phyloP scores from a whole-genome alignment of 352 stramenopile genomes.

The Globisporangium barbulae region DNA sequence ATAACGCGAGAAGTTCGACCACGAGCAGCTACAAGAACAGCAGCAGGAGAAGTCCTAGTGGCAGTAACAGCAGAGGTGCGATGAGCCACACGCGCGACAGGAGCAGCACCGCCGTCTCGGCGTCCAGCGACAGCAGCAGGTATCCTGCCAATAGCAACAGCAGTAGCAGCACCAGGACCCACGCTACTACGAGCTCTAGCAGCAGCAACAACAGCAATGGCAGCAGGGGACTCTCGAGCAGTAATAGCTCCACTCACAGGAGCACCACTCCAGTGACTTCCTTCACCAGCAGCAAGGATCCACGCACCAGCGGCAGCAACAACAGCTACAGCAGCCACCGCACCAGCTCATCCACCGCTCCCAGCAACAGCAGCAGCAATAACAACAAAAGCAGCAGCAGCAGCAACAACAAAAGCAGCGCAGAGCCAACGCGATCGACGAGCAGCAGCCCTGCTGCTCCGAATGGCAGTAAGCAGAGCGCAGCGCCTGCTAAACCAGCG shows the following conservation, averaged over 20 bases:
- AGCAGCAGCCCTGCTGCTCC: not conserved
- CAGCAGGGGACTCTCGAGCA: not conserved
- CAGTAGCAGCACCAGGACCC: not conserved
- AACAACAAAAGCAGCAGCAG: not conserved
- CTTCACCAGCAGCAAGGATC: not conserved
- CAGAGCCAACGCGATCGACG: not conserved
- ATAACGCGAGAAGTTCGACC: not conserved
- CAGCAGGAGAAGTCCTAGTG: not conserved
- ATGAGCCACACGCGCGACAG: not conserved
- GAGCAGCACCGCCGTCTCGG: not conserved
- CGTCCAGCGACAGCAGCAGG: not conserved
- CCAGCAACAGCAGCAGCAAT: not conserved
- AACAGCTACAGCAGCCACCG: not conserved
- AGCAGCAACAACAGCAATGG: not conserved
- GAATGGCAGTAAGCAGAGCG: not conserved
- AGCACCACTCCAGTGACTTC: not conserved
- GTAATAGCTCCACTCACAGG: not conserved
- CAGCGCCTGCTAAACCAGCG: not conserved
- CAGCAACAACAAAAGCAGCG: not conserved
- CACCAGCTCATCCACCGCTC: not conserved
- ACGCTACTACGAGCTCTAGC: not conserved
- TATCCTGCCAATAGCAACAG: not conserved
- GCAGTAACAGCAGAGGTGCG: not conserved
- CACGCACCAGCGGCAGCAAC: too few species aligned
- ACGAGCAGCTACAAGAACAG: not conserved